phyloP scores from a whole-genome alignment of 352 stramenopile species.

The Pythium phragmitis region DNA sequence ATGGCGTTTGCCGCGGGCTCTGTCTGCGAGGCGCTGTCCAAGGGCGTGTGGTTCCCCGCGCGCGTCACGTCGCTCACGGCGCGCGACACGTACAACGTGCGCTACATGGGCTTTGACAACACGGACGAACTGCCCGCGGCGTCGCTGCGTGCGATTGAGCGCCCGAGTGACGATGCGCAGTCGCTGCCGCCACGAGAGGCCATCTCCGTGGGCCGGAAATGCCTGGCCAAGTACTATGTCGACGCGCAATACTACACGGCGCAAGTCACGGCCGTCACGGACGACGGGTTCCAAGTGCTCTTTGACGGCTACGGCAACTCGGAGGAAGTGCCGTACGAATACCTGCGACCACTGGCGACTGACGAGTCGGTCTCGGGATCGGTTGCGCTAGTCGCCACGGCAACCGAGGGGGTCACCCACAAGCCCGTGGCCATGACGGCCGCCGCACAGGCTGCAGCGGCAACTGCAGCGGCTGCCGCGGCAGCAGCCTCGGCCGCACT shows the following conservation, averaged over 20 bases:
- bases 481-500: slow-evolving; percentile 12
- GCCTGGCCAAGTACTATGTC: slow-evolving; percentile 78
- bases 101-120: slow-evolving; percentile 73
- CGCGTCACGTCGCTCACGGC: slow-evolving; percentile 55
- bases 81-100: slow-evolving; percentile 62
- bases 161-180: slow-evolving; percentile 6
- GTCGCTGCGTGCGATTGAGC: slow-evolving; percentile 32
- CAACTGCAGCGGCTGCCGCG: neutral
- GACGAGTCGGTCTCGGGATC: neutral
- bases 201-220: slow-evolving; percentile 62
- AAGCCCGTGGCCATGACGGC: slow-evolving; percentile 1
- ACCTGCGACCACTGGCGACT: slow-evolving; percentile 43
- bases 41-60: slow-evolving; percentile 73
- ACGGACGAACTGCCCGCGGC: slow-evolving; percentile 45
- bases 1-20: slow-evolving; percentile 41
- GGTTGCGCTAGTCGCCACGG: neutral
- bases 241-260: slow-evolving; percentile 77
- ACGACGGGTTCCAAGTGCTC: slow-evolving; percentile 78
- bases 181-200: slow-evolving; percentile 36
- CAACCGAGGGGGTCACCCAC: neutral
- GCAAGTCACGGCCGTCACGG: slow-evolving; percentile 60
- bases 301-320: slow-evolving; percentile 89
- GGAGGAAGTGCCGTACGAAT: slow-evolving; percentile 90
- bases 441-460: slow-evolving; percentile 6
- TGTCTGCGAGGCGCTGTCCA: slow-evolving; percentile 57